Conservation (phyloP, 352 stramenopile genomes). For the Globisporangium ultimum region DNA sequence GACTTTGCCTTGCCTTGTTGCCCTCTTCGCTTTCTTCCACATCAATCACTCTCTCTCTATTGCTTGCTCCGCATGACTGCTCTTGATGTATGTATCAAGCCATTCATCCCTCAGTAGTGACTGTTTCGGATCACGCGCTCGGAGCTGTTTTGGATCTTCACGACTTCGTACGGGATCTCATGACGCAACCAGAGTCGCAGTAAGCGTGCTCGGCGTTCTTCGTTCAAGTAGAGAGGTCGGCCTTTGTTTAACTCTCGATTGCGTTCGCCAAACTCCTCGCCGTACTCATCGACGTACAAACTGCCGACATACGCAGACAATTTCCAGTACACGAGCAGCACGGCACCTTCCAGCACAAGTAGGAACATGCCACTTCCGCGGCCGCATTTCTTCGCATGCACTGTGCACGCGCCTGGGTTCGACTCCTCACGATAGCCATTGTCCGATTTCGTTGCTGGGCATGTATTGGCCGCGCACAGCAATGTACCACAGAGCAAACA, state of each 20-base stretch:
- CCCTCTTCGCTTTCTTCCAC: neutral
- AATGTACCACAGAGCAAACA: constrained; percentile 81
- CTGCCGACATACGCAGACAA: constrained; percentile 79
- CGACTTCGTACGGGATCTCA: constrained; percentile 84
- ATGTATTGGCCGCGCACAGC: constrained; percentile 80
- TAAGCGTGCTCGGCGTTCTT: constrained; percentile 62
- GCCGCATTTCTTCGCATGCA: constrained; percentile 85
- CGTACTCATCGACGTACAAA: constrained; percentile 87
- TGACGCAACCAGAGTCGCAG: constrained; percentile 75
- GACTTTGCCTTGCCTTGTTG: neutral
- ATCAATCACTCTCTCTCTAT: neutral
- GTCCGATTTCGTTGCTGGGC: constrained; percentile 64
- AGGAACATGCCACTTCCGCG: constrained; percentile 81
- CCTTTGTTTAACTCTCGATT: constrained; percentile 81
- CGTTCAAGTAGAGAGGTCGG: constrained; percentile 76
- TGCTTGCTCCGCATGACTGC: too few species aligned
- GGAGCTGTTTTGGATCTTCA: constrained; percentile 88
- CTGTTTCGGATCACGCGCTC: constrained; percentile 86
- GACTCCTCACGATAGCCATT: constrained; percentile 78
- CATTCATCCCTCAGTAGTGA: constrained; percentile 52
- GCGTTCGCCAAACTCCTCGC: constrained; percentile 83
- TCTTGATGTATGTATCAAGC: neutral
- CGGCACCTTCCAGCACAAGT: constrained; percentile 76
- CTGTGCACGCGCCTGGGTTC: constrained; percentile 77
- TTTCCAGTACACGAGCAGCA: constrained; percentile 87